phyloP scores from a whole-genome alignment of 257 asterid species.

The Nyctanthes arbortristis region DNA sequence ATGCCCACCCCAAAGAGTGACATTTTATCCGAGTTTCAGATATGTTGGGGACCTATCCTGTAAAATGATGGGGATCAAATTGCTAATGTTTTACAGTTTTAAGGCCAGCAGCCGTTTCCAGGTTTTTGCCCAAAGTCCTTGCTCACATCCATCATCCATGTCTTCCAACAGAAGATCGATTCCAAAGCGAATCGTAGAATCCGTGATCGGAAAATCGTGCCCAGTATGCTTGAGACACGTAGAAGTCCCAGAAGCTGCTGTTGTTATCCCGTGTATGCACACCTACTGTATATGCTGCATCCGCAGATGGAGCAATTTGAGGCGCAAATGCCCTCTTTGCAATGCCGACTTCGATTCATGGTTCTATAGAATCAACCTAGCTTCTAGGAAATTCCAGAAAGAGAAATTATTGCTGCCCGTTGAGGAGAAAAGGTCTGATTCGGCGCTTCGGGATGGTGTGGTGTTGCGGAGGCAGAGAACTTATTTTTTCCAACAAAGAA shows the following conservation, averaged over 20 bases:
- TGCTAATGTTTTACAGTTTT: too few relatives aligned
- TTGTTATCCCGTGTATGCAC: conserved; percentile 47
- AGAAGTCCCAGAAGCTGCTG: conserved; percentile 35
- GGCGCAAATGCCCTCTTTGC: conserved; percentile 61
- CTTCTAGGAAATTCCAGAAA: conserved; percentile 22
- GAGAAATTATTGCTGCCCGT: conserved; percentile 27
- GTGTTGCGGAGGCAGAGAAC: conserved; percentile 25
- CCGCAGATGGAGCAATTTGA: conserved; percentile 55
- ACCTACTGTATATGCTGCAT: conserved; percentile 52
- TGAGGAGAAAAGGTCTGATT: conserved; percentile 6
- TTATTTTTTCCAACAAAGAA: conserved; percentile 17
- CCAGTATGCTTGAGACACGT: conserved; percentile 45
- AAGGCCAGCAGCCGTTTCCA: too few relatives aligned
- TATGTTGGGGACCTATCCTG: too few relatives aligned
- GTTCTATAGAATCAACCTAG: conserved; percentile 25
- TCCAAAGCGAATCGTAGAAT: conserved; percentile 16
- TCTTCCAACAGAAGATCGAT: not conserved
- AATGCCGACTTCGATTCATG: conserved; percentile 41
- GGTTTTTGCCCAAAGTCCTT: too few relatives aligned
- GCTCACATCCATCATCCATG: too few relatives aligned
- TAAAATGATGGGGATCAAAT: too few relatives aligned
- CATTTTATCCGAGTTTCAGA: too few relatives aligned
- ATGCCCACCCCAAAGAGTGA: too few relatives aligned
- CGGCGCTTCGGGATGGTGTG: not conserved
- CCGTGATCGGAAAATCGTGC: conserved; percentile 36